Evolutionary conservation across 1,284 basidiomycete genomes (phyloP).

Genomic region (Microbotryum intermedium): DNA sequence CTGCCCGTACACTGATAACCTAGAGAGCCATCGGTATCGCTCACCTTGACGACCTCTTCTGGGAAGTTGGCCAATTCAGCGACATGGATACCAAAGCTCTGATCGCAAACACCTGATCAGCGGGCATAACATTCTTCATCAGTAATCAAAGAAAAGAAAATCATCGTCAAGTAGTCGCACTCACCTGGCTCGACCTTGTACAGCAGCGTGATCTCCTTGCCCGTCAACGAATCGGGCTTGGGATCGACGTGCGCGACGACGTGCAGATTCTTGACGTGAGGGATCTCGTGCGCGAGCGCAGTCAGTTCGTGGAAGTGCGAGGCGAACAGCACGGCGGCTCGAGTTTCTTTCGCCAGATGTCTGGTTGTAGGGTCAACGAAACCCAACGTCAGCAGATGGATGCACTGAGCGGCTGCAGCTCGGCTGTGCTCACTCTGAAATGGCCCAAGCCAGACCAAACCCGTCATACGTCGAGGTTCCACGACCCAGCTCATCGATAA

Average conservation of each 20-base stretch:
- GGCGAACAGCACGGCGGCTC: conserved; percentile 90
- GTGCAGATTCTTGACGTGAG: conserved; percentile 87
- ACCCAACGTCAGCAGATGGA: neutral
- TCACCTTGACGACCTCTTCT: conserved; percentile 78
- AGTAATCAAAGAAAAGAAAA: neutral
- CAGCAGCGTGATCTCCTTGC: conserved; percentile 74
- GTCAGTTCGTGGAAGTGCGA: conserved; percentile 97
- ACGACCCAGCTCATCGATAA: conserved; percentile 95
- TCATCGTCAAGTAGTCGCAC: conserved; percentile 22
- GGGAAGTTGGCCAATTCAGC: conserved; percentile 95
- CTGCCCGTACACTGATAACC: neutral
- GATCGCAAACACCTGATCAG: conserved; percentile 54
- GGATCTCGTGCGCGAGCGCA: conserved; percentile 71
- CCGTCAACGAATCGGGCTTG: conserved; percentile 50
- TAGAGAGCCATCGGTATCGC: too few relatives aligned
- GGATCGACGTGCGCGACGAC: conserved; percentile 83
- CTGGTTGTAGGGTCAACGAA: conserved; percentile 41
- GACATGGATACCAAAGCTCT: conserved; percentile 97
- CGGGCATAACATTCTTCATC: conserved; percentile 50
- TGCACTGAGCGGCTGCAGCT: neutral
- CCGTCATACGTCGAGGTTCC: conserved; percentile 99
- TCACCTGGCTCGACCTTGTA: conserved; percentile 91
- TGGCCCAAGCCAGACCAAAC: conserved; percentile 97
- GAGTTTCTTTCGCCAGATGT: conserved; percentile 84
- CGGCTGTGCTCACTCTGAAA: conserved; percentile 66